These are phyloP conservation scores for Scutellaria minor DNA, from an alignment of 257 asterid species.

Conservation along the genomic window DNA sequence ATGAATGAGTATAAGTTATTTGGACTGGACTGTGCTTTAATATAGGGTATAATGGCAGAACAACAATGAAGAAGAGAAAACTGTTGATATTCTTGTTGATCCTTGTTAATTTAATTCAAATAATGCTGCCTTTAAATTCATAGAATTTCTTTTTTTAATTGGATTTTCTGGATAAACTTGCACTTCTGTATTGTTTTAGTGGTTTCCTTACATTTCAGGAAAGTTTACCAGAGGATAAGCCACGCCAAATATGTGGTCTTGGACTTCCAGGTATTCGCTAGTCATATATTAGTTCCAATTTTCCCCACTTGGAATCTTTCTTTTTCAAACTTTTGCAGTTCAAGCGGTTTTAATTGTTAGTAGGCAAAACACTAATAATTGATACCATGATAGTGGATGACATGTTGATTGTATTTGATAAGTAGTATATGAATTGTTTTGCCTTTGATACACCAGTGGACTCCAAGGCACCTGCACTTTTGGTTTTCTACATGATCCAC, in stretches of 20 bases:
- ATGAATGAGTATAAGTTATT: not conserved
- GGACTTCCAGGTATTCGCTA: slow-evolving; percentile 85
- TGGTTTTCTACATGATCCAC: slow-evolving; percentile 3
- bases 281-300: slow-evolving; percentile 1
- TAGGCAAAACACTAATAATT: not conserved
- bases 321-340: slow-evolving; percentile 7
- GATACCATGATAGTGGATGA: not conserved
- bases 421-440: slow-evolving; percentile 17
- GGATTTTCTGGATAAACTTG: slow-evolving; percentile 29
- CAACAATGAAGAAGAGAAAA: slow-evolving; percentile 6
- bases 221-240: slow-evolving; percentile 78
- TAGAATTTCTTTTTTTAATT: slow-evolving; percentile 1
- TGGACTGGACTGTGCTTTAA: slow-evolving; percentile 5
- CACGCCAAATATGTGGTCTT: slow-evolving; percentile 87
- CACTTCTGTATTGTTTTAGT: slow-evolving; percentile 21
- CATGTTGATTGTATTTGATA: slow-evolving; percentile 23
- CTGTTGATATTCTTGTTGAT: slow-evolving; percentile 23
- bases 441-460: slow-evolving; percentile 14
- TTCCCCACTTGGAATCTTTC: not conserved
- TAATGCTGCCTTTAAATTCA: slow-evolving; percentile 5
- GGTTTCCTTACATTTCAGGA: slow-evolving; percentile 57
- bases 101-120: slow-evolving; percentile 2
- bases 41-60: not conserved
- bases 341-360: not conserved
- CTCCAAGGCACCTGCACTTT: slow-evolving; percentile 1